Conservation (phyloP, 495 filamentous ascomycete species). For the Lophium mytilinum region DNA sequence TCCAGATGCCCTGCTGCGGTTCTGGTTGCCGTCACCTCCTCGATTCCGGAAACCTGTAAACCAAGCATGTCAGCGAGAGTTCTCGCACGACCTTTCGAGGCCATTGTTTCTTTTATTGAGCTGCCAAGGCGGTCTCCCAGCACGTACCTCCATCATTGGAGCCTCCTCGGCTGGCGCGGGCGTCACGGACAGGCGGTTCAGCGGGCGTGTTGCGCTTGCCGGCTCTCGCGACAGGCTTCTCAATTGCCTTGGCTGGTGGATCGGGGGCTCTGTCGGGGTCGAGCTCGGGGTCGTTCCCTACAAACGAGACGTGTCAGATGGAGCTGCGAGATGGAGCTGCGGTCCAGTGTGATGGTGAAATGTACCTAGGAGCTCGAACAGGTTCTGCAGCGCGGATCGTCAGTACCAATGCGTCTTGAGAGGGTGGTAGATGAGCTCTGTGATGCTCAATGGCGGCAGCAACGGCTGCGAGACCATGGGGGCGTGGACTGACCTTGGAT, state of each 20-base stretch:
- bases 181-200: conserved; percentile 35
- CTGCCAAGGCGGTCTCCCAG: no score
- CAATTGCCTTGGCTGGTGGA: conserved; percentile 75
- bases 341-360: neutral
- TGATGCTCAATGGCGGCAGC: neutral
- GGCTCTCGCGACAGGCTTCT: conserved; percentile 68
- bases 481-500: conserved; percentile 31
- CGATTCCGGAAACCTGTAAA: conserved; percentile 80
- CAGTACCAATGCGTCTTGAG: neutral
- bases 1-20: conserved; percentile 72
- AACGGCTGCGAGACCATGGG: neutral
- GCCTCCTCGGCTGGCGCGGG: conserved; percentile 43
- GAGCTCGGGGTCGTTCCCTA: conserved; percentile 84
- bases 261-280: conserved; percentile 69
- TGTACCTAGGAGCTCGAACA: conserved; percentile 38
- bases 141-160: conserved; percentile 58
- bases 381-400: conserved; percentile 29
- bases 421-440: neutral
- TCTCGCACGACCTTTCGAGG: no score
- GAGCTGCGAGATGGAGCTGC: neutral
- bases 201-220: conserved; percentile 85
- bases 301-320: conserved; percentile 8
- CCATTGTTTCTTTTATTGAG: no score
- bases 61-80: neutral
- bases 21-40: conserved; percentile 69